Evolutionary conservation across 2,329 filamentous ascomycete genomes (phyloP).

Genomic region (Diaporthe citrichinensis): DNA sequence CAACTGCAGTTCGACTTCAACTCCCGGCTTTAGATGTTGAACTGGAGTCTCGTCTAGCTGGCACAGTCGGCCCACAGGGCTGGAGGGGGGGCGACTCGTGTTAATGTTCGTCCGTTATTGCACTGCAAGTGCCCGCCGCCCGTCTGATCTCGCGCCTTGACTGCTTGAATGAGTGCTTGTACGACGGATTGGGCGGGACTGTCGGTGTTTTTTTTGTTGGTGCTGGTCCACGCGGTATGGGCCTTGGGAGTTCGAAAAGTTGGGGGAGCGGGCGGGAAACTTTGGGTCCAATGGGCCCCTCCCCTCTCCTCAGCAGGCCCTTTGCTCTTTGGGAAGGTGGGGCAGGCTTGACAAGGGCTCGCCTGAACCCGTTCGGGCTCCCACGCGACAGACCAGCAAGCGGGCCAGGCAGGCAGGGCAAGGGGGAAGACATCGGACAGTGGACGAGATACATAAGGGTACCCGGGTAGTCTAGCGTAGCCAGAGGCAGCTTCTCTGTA

Average conservation of each 20-base stretch:
- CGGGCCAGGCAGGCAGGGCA: not conserved
- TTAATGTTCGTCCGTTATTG: slow-evolving; percentile 5
- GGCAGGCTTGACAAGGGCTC: slow-evolving; percentile 6
- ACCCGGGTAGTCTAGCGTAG: not conserved
- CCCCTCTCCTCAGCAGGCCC: slow-evolving; percentile 7
- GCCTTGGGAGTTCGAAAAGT: slow-evolving; percentile 14
- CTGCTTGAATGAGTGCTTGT: not conserved
- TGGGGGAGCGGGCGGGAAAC: slow-evolving; percentile 30
- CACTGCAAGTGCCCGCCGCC: not conserved
- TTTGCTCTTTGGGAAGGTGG: slow-evolving; percentile 32
- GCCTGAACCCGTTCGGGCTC: slow-evolving; percentile 22
- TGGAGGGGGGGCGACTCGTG: not conserved
- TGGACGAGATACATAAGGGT: not conserved
- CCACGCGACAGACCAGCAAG: slow-evolving; percentile 7
- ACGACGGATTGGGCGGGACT: slow-evolving; percentile 16
- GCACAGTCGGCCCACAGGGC: not conserved
- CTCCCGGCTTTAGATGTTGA: not conserved
- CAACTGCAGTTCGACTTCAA: not conserved
- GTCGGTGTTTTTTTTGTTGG: slow-evolving; percentile 21
- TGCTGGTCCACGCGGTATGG: slow-evolving; percentile 17
- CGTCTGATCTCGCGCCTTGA: slow-evolving; percentile 13
- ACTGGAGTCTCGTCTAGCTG: not conserved
- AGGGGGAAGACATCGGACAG: not conserved
- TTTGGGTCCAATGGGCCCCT: slow-evolving; percentile 17
- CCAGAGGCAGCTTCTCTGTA: not conserved